Evolutionary conservation across 192 early-diverging fungal genomes (phyloP).

Genomic region (Dissophora ornata): DNA sequence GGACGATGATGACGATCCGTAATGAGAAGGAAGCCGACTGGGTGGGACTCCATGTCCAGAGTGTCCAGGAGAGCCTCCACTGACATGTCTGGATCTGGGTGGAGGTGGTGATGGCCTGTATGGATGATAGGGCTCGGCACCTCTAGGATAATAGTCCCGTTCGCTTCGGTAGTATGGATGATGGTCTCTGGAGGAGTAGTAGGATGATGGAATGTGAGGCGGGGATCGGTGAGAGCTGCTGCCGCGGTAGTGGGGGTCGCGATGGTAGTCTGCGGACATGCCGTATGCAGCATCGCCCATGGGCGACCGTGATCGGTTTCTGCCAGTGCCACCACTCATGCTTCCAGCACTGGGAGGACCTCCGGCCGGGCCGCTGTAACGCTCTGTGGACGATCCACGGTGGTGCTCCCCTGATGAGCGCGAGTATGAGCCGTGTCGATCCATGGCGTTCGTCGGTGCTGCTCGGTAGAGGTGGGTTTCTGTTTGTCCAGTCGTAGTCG

Average conservation of each 20-base stretch:
- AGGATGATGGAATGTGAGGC: constrained; percentile 36
- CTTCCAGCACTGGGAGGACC: neutral
- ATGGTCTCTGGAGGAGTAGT: constrained; percentile 46
- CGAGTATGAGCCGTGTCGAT: constrained; percentile 51
- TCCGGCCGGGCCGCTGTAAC: constrained; percentile 22
- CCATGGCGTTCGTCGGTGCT: constrained; percentile 20
- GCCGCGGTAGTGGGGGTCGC: constrained; percentile 30
- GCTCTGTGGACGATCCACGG: constrained; percentile 43
- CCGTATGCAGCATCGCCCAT: constrained; percentile 29
- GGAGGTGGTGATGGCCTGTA: constrained; percentile 51
- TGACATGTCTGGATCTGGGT: constrained; percentile 46
- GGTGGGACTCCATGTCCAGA: constrained; percentile 25
- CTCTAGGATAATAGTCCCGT: constrained; percentile 46
- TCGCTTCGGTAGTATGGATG: constrained; percentile 45
- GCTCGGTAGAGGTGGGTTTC: neutral
- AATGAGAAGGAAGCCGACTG: constrained; percentile 29
- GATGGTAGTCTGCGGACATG: constrained; percentile 34
- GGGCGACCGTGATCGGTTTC: constrained; percentile 43
- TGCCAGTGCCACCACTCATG: neutral
- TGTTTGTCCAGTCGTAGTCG: too few species aligned
- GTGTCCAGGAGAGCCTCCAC: constrained; percentile 39
- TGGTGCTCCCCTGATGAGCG: constrained; percentile 40
- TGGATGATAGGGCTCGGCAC: constrained; percentile 39
- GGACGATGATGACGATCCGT: constrained; percentile 22
- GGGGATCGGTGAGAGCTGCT: constrained; percentile 40